These are phyloP conservation scores for Beta lomatogona DNA, from an alignment of 179 eudicot species.

Conservation along the genomic window DNA sequence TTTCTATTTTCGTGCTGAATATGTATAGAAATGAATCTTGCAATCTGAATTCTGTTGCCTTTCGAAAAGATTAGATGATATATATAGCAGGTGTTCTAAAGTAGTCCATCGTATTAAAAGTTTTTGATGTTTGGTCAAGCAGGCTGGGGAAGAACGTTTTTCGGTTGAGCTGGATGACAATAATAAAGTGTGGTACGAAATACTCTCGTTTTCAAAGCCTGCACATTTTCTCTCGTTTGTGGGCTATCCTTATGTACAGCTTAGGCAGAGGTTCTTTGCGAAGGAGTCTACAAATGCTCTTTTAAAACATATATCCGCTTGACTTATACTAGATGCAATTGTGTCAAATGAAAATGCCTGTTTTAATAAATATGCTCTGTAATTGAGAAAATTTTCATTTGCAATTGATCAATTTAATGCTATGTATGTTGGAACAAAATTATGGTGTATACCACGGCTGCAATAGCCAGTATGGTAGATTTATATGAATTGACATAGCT, in stretches of 20 bases:
- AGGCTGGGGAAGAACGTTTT: slow-evolving; percentile 97
- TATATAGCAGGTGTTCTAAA: background rate
- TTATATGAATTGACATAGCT: too few relatives aligned
- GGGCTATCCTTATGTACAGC: slow-evolving; percentile 78
- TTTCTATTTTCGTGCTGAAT: background rate
- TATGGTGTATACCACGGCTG: background rate
- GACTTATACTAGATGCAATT: slow-evolving; percentile 8
- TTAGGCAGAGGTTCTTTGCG: slow-evolving; percentile 74
- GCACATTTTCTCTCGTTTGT: slow-evolving; percentile 65
- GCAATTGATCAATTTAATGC: background rate
- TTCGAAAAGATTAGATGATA: background rate
- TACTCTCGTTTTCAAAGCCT: slow-evolving; percentile 88
- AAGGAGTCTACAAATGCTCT: slow-evolving; percentile 61
- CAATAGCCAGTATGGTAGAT: background rate
- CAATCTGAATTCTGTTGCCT: background rate
- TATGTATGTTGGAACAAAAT: background rate
- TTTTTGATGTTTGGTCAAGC: slow-evolving; percentile 29
- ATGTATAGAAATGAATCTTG: background rate
- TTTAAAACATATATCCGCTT: slow-evolving; percentile 55
- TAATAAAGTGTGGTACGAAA: slow-evolving; percentile 90
- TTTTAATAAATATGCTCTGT: background rate
- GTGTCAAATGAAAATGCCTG: background rate
- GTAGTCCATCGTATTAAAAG: background rate
- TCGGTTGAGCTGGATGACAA: slow-evolving; percentile 77
- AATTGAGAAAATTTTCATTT: background rate